Conservation (phyloP, 352 stramenopile genomes). For the Globisporangium middletonii region DNA sequence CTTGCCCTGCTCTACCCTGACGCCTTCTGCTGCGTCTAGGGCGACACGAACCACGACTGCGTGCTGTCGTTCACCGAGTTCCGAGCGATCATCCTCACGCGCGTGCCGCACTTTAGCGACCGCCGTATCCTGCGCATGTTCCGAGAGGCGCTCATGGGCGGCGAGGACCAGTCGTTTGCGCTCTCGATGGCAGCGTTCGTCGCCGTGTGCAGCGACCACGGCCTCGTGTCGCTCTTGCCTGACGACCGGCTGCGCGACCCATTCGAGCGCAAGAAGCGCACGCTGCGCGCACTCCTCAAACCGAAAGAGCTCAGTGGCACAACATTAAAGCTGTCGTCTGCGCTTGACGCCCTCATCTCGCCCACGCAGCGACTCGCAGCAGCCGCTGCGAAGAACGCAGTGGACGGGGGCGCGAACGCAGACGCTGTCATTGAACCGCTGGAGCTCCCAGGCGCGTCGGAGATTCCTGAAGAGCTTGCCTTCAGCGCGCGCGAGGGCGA, state of each 20-base stretch:
- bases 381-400: neutral
- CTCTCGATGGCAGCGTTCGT: constrained; percentile 70
- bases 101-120: constrained; percentile 56
- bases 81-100: constrained; percentile 46
- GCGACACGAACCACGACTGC: constrained; percentile 66
- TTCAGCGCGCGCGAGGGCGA: neutral
- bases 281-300: too few species aligned
- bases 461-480: constrained; percentile 37
- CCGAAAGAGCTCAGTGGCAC: neutral
- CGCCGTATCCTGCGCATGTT: constrained; percentile 74
- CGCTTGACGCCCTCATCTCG: constrained; percentile 4
- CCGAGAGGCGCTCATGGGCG: constrained; percentile 56
- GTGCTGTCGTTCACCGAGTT: constrained; percentile 72
- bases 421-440: neutral
- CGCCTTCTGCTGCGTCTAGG: constrained; percentile 15
- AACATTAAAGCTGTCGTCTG: constrained; percentile 1
- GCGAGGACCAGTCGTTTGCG: constrained; percentile 59
- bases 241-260: constrained; percentile 53
- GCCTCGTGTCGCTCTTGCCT: constrained; percentile 55
- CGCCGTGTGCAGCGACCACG: constrained; percentile 63
- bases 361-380: neutral
- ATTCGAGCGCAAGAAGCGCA: constrained; percentile 14
- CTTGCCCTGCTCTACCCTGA: neutral
- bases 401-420: neutral
- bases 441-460: constrained; percentile 2